Conservation (phyloP, 2,329 filamentous ascomycete species). For the Epichloe brachyelytri region DNA sequence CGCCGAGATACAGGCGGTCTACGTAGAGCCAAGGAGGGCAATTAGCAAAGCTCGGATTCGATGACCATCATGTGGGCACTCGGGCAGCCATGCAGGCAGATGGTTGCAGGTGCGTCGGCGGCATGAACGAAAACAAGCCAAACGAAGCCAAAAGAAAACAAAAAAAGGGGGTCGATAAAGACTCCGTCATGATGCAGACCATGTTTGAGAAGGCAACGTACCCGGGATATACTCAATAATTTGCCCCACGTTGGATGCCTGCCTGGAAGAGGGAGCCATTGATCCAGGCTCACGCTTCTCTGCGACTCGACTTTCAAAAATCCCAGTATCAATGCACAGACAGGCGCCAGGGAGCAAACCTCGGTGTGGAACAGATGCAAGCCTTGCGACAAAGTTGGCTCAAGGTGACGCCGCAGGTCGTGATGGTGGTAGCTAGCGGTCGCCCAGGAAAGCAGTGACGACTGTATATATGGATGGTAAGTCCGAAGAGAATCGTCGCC, state of each 20-base stretch:
- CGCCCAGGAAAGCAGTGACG: too few species aligned
- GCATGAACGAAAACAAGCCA: background rate
- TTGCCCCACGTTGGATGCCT: constrained; percentile 58
- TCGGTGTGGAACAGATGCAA: too few species aligned
- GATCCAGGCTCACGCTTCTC: constrained; percentile 14
- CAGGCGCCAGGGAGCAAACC: background rate
- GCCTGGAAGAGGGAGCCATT: constrained; percentile 37
- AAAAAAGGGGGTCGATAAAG: background rate
- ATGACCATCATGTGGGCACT: background rate
- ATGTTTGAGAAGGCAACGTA: constrained; percentile 30
- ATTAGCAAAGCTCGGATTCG: constrained; percentile 10
- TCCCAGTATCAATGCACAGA: background rate
- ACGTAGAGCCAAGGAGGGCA: constrained; percentile 8
- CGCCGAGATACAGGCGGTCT: constrained; percentile 93
- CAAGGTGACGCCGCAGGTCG: too few species aligned
- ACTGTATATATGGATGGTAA: too few species aligned
- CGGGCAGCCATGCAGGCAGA: background rate
- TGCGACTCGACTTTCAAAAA: background rate
- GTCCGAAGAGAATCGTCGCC: too few species aligned
- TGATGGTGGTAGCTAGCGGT: too few species aligned
- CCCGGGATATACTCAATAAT: constrained; percentile 94
- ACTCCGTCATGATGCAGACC: background rate
- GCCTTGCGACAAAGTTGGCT: too few species aligned
- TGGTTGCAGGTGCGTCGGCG: background rate
- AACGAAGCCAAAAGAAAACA: background rate